These are phyloP conservation scores for Colletotrichum australisinense DNA, from an alignment of 2,329 filamentous ascomycete species.

Conservation along the genomic window DNA sequence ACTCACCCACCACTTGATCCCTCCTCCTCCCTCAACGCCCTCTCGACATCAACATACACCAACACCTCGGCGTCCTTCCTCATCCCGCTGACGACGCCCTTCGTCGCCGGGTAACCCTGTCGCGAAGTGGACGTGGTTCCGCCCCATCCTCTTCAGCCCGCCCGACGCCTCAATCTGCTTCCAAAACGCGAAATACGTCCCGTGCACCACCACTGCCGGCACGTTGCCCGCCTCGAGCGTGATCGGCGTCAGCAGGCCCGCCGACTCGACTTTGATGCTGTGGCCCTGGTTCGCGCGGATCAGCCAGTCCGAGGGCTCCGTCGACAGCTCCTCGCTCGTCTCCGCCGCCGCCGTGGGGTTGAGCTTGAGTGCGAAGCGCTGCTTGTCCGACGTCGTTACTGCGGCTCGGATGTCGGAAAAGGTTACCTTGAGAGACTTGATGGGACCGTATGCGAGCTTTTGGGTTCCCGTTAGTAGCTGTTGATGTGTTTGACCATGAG, in stretches of 20 bases:
- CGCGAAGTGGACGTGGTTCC: slow-evolving; percentile 93
- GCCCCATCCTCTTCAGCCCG: slow-evolving; percentile 82
- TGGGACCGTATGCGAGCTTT: slow-evolving; percentile 64
- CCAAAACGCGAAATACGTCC: slow-evolving; percentile 89
- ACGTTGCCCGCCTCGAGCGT: slow-evolving; percentile 67
- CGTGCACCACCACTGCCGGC: slow-evolving; percentile 81
- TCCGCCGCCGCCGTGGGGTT: slow-evolving; percentile 46
- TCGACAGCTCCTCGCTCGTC: slow-evolving; percentile 42
- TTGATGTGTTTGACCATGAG: neutral
- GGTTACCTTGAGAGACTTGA: slow-evolving; percentile 78
- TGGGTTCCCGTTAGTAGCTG: neutral
- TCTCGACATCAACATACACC: slow-evolving; percentile 79
- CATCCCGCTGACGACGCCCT: slow-evolving; percentile 81
- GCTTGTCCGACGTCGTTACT: slow-evolving; percentile 85
- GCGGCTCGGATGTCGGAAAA: slow-evolving; percentile 78
- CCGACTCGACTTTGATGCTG: slow-evolving; percentile 80
- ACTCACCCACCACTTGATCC: slow-evolving; percentile 80
- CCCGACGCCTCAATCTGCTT: slow-evolving; percentile 78
- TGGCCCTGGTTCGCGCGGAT: slow-evolving; percentile 98
- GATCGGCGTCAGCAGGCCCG: slow-evolving; percentile 76
- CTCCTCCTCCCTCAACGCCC: slow-evolving; percentile 68
- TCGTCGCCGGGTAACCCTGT: slow-evolving; percentile 71
- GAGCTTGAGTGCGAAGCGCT: slow-evolving; percentile 85
- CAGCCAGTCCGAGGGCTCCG: slow-evolving; percentile 75
- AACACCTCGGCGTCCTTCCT: slow-evolving; percentile 80